phyloP scores from a whole-genome alignment of 345 rosid genomes.

The Citrus sinensis region DNA sequence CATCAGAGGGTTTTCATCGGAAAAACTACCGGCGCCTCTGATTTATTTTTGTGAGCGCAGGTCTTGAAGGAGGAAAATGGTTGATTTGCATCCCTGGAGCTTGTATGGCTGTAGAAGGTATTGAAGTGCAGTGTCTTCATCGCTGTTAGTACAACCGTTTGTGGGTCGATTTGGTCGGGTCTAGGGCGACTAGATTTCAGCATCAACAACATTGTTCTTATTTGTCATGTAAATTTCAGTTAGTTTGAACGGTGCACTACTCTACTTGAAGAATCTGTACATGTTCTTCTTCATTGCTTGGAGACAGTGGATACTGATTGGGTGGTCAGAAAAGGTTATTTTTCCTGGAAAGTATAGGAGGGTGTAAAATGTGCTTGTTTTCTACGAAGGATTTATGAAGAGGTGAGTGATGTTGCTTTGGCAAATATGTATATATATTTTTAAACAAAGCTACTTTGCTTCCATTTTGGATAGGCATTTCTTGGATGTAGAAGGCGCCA shows the following conservation, averaged over 20 bases:
- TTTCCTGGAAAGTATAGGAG: conserved; percentile 56
- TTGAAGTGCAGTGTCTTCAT: too few relatives aligned
- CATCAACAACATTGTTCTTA: not conserved
- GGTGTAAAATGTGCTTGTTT: conserved; percentile 70
- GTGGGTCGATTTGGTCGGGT: too few relatives aligned
- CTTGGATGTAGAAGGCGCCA: not conserved
- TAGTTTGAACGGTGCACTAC: conserved; percentile 62
- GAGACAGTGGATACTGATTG: conserved; percentile 48
- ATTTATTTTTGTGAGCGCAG: too few relatives aligned
- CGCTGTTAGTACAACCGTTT: too few relatives aligned
- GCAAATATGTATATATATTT: not conserved
- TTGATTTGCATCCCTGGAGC: too few relatives aligned
- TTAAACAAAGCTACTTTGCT: not conserved
- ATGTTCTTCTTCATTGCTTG: conserved; percentile 63
- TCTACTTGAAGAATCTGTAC: conserved; percentile 64
- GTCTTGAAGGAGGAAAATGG: too few relatives aligned
- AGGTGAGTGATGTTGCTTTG: conserved; percentile 47
- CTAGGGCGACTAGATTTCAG: too few relatives aligned
- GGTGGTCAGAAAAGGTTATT: conserved; percentile 28
- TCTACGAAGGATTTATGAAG: conserved; percentile 87
- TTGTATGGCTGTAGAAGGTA: too few relatives aligned
- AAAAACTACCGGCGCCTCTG: too few relatives aligned
- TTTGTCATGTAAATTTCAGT: conserved; percentile 39
- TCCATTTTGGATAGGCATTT: not conserved
- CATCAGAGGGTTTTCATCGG: too few relatives aligned